Percentiles rank a stretch among this genome's conserved stretches.
phyloP scores from a whole-genome alignment of 306 rosid species.

The Herpetospermum pedunculosum region DNA sequence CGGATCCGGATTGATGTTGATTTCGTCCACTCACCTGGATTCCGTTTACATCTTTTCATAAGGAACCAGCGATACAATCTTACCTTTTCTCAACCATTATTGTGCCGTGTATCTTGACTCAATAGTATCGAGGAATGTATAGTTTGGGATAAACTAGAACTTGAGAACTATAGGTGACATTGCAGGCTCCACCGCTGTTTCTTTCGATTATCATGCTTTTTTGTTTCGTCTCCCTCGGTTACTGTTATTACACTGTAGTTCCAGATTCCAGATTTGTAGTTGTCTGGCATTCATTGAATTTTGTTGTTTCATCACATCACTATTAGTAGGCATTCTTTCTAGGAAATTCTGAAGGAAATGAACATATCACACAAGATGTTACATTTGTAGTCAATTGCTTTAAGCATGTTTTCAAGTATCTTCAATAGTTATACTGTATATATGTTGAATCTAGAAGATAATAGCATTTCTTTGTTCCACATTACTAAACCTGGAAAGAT shows the following conservation, averaged over 20 bases:
- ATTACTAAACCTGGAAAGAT: neutral
- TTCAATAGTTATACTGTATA: neutral
- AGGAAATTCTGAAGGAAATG: neutral
- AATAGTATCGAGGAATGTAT: neutral
- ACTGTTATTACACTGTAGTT: neutral
- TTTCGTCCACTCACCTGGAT: neutral
- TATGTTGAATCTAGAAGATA: neutral
- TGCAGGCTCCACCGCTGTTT: neutral
- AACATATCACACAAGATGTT: neutral
- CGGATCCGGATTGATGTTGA: neutral
- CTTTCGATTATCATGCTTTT: no score
- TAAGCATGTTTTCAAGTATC: neutral
- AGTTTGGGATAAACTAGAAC: neutral
- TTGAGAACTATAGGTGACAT: neutral
- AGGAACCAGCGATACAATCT: neutral
- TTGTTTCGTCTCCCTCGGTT: neutral
- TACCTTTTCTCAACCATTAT: neutral
- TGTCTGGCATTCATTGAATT: neutral
- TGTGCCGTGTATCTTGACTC: neutral
- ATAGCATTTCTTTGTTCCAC: neutral
- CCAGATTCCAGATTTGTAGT: neutral
- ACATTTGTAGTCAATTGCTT: neutral
- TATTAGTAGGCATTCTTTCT: neutral
- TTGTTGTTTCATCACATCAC: conserved; percentile 1
- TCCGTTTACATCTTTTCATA: neutral